These are phyloP conservation scores for Quercus glauca DNA, from an alignment of 306 rosid genomes.

Conservation along the genomic window DNA sequence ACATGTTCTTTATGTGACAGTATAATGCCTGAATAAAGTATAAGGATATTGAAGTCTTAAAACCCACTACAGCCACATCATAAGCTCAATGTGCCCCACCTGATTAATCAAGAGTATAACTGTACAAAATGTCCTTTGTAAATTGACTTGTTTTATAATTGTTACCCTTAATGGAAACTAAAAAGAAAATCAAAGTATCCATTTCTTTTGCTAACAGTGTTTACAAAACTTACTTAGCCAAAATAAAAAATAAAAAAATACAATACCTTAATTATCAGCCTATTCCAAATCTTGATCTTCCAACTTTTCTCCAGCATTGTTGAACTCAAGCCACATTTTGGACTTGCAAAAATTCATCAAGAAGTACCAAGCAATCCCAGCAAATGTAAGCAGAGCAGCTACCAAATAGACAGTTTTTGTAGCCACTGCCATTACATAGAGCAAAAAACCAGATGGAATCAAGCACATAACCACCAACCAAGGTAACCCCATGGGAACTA, in stretches of 20 bases:
- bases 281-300: slow-evolving; percentile 12
- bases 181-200: background rate
- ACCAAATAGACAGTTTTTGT: slow-evolving; percentile 37
- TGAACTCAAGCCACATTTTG: slow-evolving; percentile 29
- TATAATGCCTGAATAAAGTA: background rate
- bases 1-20: background rate
- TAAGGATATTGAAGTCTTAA: background rate
- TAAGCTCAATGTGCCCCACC: background rate
- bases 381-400: slow-evolving; percentile 38
- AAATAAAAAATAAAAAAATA: background rate
- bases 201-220: background rate
- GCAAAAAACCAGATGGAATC: slow-evolving; percentile 58
- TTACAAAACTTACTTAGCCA: background rate
- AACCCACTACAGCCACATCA: background rate
- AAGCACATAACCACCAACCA: slow-evolving; percentile 61
- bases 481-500: slow-evolving; percentile 51
- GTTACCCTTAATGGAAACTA: background rate
- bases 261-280: background rate
- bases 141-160: background rate
- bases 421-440: slow-evolving; percentile 62
- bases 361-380: slow-evolving; percentile 37
- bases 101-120: background rate
- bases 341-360: slow-evolving; percentile 29
- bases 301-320: slow-evolving; percentile 11
- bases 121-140: background rate